Conservation (phyloP, 495 filamentous ascomycete genomes). For the Massariosphaeria phaeospora region DNA sequence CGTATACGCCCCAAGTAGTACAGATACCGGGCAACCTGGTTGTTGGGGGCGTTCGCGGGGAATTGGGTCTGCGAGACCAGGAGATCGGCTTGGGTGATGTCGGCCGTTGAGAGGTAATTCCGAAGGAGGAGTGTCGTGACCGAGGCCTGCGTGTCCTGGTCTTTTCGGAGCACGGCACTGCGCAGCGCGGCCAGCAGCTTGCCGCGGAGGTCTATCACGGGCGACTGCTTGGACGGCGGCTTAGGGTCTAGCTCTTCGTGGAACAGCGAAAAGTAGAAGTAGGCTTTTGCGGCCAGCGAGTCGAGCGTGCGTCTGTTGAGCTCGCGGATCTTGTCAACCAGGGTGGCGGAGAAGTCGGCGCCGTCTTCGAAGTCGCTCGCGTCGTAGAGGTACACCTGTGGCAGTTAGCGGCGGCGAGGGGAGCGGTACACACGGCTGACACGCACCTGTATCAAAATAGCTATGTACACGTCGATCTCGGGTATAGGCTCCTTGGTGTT, state of each 20-base stretch:
- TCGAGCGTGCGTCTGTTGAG: slow-evolving; percentile 92
- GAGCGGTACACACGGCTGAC: background rate
- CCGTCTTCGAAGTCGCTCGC: slow-evolving; percentile 71
- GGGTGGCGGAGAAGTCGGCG: slow-evolving; percentile 71
- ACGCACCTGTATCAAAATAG: slow-evolving; percentile 57
- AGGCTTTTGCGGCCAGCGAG: slow-evolving; percentile 86
- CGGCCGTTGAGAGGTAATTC: slow-evolving; percentile 92
- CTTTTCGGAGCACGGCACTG: slow-evolving; percentile 90
- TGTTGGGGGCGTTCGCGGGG: slow-evolving; percentile 87
- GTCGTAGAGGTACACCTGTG: slow-evolving; percentile 87
- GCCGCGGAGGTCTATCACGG: slow-evolving; percentile 78
- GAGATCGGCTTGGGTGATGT: slow-evolving; percentile 94
- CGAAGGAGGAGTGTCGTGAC: slow-evolving; percentile 91
- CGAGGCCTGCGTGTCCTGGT: slow-evolving; percentile 90
- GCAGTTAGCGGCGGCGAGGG: slow-evolving; percentile 15
- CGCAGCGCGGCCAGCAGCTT: slow-evolving; percentile 81
- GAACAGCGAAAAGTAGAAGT: slow-evolving; percentile 96
- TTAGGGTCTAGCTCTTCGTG: slow-evolving; percentile 81
- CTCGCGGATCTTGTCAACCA: slow-evolving; percentile 78
- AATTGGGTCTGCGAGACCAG: slow-evolving; percentile 93
- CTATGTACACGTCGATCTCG: slow-evolving; percentile 87
- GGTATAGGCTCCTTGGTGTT: slow-evolving; percentile 68
- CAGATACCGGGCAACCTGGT: slow-evolving; percentile 92
- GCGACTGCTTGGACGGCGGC: slow-evolving; percentile 78
- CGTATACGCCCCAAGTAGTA: slow-evolving; percentile 96